Evolutionary conservation across 2,329 filamentous ascomycete genomes (phyloP).

Genomic region (Elsinoe australis): DNA sequence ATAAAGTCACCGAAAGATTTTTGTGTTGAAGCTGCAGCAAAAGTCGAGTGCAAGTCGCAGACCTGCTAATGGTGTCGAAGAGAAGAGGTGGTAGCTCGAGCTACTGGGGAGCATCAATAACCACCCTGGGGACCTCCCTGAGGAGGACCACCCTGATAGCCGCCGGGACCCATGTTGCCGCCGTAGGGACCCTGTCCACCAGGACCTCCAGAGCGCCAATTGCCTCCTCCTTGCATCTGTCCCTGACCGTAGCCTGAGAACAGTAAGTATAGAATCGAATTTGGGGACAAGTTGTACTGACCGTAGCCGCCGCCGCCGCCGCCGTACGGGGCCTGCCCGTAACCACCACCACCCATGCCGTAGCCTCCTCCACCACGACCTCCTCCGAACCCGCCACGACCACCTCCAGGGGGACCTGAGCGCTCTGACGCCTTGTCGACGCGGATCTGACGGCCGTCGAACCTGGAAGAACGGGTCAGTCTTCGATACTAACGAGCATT

Average conservation of each 20-base stretch:
- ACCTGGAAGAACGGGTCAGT: constrained; percentile 47
- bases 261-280: not conserved
- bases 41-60: constrained; percentile 3
- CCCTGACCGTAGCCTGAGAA: constrained; percentile 19
- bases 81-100: not conserved
- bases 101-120: not conserved
- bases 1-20: not conserved
- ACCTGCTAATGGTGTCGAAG: constrained; percentile 3
- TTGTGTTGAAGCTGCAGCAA: constrained; percentile 3
- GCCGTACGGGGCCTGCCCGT: constrained; percentile 22
- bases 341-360: constrained; percentile 25
- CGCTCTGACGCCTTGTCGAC: constrained; percentile 92
- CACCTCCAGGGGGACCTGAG: constrained; percentile 53
- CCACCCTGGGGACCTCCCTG: constrained; percentile 14
- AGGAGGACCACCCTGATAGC: constrained; percentile 16
- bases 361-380: constrained; percentile 28
- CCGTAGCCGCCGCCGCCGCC: constrained; percentile 24
- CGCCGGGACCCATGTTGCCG: constrained; percentile 1
- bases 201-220: constrained; percentile 14
- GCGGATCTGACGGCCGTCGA: constrained; percentile 88
- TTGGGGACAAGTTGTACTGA: constrained; percentile 19
- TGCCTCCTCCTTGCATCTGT: constrained; percentile 19
- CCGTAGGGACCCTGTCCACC: constrained; percentile 13
- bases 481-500: not conserved
- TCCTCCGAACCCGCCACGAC: constrained; percentile 35